Percentiles rank a stretch among this genome's conserved stretches.
These are phyloP conservation scores for Cryptomeria japonica DNA, from an alignment of 75 land plant genomes.

Conservation along the genomic window DNA sequence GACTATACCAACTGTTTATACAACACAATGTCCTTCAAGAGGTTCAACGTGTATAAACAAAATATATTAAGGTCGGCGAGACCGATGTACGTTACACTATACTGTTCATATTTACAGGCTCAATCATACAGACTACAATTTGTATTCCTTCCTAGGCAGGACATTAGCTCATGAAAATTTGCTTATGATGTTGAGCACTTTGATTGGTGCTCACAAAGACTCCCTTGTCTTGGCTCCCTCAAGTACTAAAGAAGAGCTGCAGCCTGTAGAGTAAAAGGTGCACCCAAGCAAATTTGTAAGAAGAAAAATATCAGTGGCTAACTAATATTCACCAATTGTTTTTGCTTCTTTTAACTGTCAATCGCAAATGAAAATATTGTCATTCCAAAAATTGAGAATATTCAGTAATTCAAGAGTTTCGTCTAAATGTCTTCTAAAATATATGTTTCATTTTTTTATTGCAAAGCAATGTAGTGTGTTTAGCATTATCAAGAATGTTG, in stretches of 20 bases:
- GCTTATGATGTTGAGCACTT: background rate
- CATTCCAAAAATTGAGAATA: background rate
- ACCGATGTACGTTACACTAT: background rate
- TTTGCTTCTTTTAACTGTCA: too few relatives aligned
- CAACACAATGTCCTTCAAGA: constrained; percentile 1
- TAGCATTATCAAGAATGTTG: background rate
- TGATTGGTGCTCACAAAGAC: background rate
- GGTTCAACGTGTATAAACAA: background rate
- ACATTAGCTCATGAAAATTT: background rate
- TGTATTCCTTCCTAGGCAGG: background rate
- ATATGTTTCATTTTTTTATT: background rate
- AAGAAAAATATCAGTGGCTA: background rate
- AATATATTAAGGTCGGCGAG: background rate
- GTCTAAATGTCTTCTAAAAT: background rate
- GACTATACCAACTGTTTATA: background rate
- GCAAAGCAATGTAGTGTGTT: background rate
- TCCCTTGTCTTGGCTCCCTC: constrained; percentile 3
- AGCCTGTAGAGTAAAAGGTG: background rate
- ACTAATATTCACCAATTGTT: background rate
- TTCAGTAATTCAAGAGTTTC: background rate
- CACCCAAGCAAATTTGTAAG: background rate
- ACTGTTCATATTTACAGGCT: constrained; percentile 1
- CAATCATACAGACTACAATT: background rate
- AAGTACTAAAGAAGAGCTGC: constrained; percentile 5
- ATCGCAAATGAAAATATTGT: background rate